phyloP scores from a whole-genome alignment of 1,284 basidiomycete species.

The Sphagnurus paluster region DNA sequence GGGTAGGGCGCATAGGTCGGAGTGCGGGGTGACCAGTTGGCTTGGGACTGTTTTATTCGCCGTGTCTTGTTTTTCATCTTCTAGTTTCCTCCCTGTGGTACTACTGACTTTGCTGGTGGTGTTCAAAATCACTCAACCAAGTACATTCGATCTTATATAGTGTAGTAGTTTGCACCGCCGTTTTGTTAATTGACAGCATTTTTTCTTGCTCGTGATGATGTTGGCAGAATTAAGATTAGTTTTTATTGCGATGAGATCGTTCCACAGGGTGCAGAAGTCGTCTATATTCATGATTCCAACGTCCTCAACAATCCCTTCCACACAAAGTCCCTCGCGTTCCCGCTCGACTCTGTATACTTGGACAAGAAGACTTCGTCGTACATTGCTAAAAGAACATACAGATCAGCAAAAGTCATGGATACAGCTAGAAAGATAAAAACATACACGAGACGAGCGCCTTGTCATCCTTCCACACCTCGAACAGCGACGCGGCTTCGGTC shows the following conservation, averaged over 20 bases:
- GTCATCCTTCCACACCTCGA: conserved; percentile 69
- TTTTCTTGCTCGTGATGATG: too few species aligned
- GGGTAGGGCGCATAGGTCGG: not conserved
- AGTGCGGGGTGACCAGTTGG: not conserved
- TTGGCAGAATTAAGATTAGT: too few species aligned
- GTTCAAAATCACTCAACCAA: too few species aligned
- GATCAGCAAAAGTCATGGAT: conserved; percentile 14
- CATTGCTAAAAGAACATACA: conserved; percentile 31
- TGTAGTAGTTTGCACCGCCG: too few species aligned
- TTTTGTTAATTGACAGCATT: too few species aligned
- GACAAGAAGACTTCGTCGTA: conserved; percentile 70
- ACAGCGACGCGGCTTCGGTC: conserved; percentile 65
- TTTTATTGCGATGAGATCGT: not conserved
- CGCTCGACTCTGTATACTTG: conserved; percentile 71
- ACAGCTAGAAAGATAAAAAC: conserved; percentile 21
- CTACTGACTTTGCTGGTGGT: too few species aligned
- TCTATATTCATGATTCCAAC: conserved; percentile 26
- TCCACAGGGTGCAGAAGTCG: not conserved
- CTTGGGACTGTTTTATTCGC: not conserved
- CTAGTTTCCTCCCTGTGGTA: too few species aligned
- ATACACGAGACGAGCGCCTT: conserved; percentile 49
- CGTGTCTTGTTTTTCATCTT: too few species aligned
- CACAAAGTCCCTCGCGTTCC: conserved; percentile 75
- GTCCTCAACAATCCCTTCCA: conserved; percentile 65
- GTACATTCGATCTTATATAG: too few species aligned